These are phyloP conservation scores for Teunomyces lycoperdinae DNA, from an alignment of 805 yeast species.

Conservation along the genomic window DNA sequence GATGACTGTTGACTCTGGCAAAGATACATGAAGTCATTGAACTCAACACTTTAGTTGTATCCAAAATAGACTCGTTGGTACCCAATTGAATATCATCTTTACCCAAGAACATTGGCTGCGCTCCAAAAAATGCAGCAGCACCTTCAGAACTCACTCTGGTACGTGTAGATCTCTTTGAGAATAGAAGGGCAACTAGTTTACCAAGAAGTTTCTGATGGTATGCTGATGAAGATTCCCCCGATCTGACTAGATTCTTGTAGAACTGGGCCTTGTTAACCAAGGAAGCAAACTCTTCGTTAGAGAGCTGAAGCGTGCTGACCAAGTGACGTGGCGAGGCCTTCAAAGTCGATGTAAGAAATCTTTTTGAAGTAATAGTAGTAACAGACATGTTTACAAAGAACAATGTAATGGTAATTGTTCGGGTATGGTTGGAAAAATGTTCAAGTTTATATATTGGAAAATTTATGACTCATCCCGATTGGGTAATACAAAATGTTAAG, in stretches of 20 bases:
- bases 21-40: conserved; percentile 96
- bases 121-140: conserved; percentile 90
- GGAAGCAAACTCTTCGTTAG: conserved; percentile 65
- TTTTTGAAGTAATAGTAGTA: conserved; percentile 2
- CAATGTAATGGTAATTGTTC: background rate
- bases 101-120: conserved; percentile 94
- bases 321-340: conserved; percentile 58
- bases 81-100: conserved; percentile 96
- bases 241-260: conserved; percentile 62
- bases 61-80: conserved; percentile 87
- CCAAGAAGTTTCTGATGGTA: conserved; percentile 63
- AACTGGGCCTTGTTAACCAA: conserved; percentile 71
- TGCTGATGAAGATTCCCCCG: conserved; percentile 41
- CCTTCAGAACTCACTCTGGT: conserved; percentile 94
- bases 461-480: conserved; percentile 9
- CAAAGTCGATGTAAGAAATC: conserved; percentile 4
- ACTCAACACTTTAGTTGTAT: conserved; percentile 83
- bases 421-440: background rate
- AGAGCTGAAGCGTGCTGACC: conserved; percentile 75
- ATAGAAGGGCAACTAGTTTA: conserved; percentile 76
- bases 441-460: conserved; percentile 1
- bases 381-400: conserved; percentile 3
- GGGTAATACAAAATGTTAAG: conserved; percentile 10
- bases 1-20: conserved; percentile 89
- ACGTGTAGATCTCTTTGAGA: conserved; percentile 91